phyloP scores from a whole-genome alignment of 169 alveolate species.

The Theileria parva region DNA sequence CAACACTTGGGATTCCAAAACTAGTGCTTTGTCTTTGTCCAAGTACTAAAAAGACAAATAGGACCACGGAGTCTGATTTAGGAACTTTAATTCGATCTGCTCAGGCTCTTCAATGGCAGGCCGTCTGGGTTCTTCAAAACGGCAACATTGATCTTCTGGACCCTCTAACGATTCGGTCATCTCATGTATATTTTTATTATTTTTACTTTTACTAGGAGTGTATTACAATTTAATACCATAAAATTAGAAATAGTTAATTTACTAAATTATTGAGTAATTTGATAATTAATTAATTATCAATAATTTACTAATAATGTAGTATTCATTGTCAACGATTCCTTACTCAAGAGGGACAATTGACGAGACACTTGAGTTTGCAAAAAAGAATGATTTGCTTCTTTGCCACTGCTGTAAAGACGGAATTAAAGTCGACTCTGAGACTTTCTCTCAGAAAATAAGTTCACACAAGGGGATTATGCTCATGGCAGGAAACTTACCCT shows the following conservation, averaged over 20 bases:
- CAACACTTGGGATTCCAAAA: slow-evolving; percentile 43
- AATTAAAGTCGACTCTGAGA: slow-evolving; percentile 27
- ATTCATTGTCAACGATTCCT: slow-evolving; percentile 60
- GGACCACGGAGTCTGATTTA: slow-evolving; percentile 17
- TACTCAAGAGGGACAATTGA: slow-evolving; percentile 35
- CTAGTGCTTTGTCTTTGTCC: slow-evolving; percentile 64
- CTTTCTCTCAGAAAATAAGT: slow-evolving; percentile 8
- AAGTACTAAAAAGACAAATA: slow-evolving; percentile 19
- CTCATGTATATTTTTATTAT: slow-evolving; percentile 42
- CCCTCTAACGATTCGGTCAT: slow-evolving; percentile 62
- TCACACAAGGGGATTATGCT: slow-evolving; percentile 54
- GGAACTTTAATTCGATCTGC: slow-evolving; percentile 64
- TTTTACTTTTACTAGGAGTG: background rate
- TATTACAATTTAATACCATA: background rate
- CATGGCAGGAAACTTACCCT: slow-evolving; percentile 51
- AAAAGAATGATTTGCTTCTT: slow-evolving; percentile 36
- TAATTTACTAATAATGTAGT: slow-evolving; percentile 11
- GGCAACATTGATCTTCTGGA: slow-evolving; percentile 62
- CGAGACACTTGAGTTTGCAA: slow-evolving; percentile 52
- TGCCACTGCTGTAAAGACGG: slow-evolving; percentile 47
- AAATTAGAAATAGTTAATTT: background rate
- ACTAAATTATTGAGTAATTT: too few relatives aligned
- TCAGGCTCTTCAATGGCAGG: slow-evolving; percentile 70
- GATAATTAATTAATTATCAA: too few relatives aligned
- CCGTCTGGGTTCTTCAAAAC: slow-evolving; percentile 54